A percentile compares a stretch with the other conserved stretches of the same genome.
Conservation (phyloP, 345 rosid genomes). For the Euphorbia peplus region DNA sequence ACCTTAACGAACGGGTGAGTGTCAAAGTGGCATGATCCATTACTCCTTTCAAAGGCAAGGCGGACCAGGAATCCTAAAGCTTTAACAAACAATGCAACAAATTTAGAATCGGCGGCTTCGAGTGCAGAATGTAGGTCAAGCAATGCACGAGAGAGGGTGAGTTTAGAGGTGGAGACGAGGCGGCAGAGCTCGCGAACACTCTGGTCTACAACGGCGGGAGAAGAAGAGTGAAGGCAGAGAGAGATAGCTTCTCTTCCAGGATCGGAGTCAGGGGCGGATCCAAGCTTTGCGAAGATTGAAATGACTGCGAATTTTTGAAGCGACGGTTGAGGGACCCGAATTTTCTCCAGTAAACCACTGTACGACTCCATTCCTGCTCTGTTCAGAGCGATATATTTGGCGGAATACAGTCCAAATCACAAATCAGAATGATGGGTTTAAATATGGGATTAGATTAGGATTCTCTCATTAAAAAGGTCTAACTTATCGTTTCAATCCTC, state of each 20-base stretch:
- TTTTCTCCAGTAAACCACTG: conserved; percentile 59
- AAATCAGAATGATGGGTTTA: background rate
- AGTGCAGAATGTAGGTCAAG: conserved; percentile 86
- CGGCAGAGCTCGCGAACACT: conserved; percentile 86
- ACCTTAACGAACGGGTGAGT: conserved; percentile 86
- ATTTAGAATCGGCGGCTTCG: conserved; percentile 62
- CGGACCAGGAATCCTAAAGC: conserved; percentile 65
- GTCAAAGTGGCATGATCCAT: conserved; percentile 57
- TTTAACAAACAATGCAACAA: conserved; percentile 54
- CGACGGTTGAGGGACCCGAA: conserved; percentile 75
- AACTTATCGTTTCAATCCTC: too few species aligned
- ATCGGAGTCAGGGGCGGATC: conserved; percentile 64
- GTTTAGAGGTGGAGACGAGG: conserved; percentile 53
- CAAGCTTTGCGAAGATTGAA: conserved; percentile 76
- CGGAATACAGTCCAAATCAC: too few species aligned
- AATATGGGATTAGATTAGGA: too few species aligned
- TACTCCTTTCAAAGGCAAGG: conserved; percentile 42
- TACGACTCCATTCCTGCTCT: conserved; percentile 53
- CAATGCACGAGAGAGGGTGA: conserved; percentile 54
- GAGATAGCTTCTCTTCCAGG: conserved; percentile 64
- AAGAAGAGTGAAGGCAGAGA: conserved; percentile 58
- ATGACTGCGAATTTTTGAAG: conserved; percentile 70
- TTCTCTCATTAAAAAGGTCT: too few species aligned
- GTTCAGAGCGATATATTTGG: background rate
- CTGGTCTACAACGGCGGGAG: conserved; percentile 77